These are phyloP conservation scores for Hanseniaspora nectarophila DNA, from an alignment of 805 yeast species.

Conservation along the genomic window DNA sequence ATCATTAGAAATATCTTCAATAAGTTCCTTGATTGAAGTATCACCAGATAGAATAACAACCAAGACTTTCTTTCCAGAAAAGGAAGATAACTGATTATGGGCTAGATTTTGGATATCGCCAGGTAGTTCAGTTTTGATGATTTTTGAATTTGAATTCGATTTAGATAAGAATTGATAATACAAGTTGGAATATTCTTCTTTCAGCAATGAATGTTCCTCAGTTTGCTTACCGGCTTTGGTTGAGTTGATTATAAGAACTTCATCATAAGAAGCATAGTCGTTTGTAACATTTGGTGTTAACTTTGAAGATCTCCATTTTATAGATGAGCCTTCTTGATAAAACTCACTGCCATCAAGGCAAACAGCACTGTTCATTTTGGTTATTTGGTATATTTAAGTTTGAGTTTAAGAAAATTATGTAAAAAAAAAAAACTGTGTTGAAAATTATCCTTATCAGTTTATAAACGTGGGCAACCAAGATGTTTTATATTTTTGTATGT, in stretches of 20 bases:
- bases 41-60: conserved; percentile 11
- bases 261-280: background rate
- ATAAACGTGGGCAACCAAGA: no score
- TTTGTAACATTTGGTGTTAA: background rate
- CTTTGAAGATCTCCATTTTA: background rate
- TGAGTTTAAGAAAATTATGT: no score
- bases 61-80: background rate
- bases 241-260: conserved; percentile 2
- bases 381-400: no score
- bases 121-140: background rate
- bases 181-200: background rate
- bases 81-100: background rate
- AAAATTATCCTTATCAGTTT: background rate
- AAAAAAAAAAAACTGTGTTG: no score
- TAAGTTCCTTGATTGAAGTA: conserved; percentile 4
- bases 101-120: background rate
- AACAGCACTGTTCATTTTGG: background rate
- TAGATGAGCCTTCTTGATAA: background rate
- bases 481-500: no score
- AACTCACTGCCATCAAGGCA: background rate
- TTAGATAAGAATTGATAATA: background rate
- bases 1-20: background rate
- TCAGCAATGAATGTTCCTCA: background rate
- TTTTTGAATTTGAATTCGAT: background rate
- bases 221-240: conserved; percentile 6